These are phyloP conservation scores for Westerdykella ornata DNA, from an alignment of 2,329 filamentous ascomycete genomes.

Conservation along the genomic window DNA sequence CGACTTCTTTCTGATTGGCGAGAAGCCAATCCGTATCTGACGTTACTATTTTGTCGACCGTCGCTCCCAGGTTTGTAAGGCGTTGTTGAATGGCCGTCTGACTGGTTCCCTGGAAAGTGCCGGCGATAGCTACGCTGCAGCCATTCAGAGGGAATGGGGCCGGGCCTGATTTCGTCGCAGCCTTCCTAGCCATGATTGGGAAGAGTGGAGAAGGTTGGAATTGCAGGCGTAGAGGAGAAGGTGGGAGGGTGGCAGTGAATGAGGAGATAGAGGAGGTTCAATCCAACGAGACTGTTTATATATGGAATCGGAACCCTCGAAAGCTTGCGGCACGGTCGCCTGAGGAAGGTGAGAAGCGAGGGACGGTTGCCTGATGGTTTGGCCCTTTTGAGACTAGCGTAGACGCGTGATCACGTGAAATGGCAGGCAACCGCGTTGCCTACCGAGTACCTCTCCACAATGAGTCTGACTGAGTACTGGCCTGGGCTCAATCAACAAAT, in stretches of 20 bases:
- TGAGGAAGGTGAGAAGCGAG: no score
- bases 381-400: no score
- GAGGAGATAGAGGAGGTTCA: not conserved
- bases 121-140: constrained; percentile 52
- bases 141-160: constrained; percentile 41
- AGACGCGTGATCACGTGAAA: no score
- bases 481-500: no score
- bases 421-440: no score
- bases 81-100: constrained; percentile 47
- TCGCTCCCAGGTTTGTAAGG: constrained; percentile 47
- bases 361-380: no score
- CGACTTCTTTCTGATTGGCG: constrained; percentile 49
- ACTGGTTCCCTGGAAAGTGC: constrained; percentile 51
- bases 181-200: constrained; percentile 17
- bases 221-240: not conserved
- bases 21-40: constrained; percentile 52
- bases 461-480: no score
- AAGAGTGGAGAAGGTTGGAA: not conserved
- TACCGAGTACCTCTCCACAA: no score
- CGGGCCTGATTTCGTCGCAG: constrained; percentile 13
- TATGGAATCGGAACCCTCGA: not conserved
- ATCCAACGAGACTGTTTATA: not conserved
- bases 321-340: no score
- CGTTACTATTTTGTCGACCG: constrained; percentile 44
- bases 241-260: not conserved